Base-by-base conservation (phyloP, 345 rosid species). In the Citrus trifoliata region DNA sequence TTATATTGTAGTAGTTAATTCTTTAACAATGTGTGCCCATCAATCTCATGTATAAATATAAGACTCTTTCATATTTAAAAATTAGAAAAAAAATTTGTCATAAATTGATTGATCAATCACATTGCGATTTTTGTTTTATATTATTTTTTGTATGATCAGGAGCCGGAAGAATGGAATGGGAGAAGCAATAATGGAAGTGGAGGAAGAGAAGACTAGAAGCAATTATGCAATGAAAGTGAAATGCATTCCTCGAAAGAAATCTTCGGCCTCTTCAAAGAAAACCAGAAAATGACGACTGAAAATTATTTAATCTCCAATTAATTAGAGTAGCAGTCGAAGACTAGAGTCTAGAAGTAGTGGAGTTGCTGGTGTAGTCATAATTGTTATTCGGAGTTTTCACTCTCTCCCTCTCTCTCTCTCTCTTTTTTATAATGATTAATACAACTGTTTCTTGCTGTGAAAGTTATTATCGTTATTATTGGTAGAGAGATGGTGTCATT, bases 231-330 rank as follows among this genome's bases (percentile, higher is more conserved):
- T 67, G 79, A 88, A 81, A 82, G 90, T 87, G 74, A 94, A 88
- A 72, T 94, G 97, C 70, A 89, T 92, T 67, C 98, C 97, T 18
- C 86, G 87, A 42, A 91, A 80, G 75, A 89, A 86, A 76, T 74
- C 83, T n/a, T 80, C 86, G 3, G 77, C 85, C 6, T 80, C 85
- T 30, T 84, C 91, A 21, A 93, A 84, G 77, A 88, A 81, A 75
- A 79, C 38, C 66, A 90, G 83, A 77, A 88, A 85, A 82, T 79
- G 70, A 83, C 7, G 42, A 35, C 46, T 48, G 16, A 35, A 33
- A n/a, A 30, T 64, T 46, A 30, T 16, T 64, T 70, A 24, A 27
- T 40, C 24, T 40, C 24, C 40, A 67, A 33, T 40, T n/a, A 21
- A 68, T 40, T 18, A 5, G 5, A 5, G 6, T 13, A 10, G 12